Evolutionary conservation across 495 filamentous ascomycete species (phyloP), one percentile per base, ranked within the genome.

Genomic region (Hypoxylon lienhwacheense): DNA sequence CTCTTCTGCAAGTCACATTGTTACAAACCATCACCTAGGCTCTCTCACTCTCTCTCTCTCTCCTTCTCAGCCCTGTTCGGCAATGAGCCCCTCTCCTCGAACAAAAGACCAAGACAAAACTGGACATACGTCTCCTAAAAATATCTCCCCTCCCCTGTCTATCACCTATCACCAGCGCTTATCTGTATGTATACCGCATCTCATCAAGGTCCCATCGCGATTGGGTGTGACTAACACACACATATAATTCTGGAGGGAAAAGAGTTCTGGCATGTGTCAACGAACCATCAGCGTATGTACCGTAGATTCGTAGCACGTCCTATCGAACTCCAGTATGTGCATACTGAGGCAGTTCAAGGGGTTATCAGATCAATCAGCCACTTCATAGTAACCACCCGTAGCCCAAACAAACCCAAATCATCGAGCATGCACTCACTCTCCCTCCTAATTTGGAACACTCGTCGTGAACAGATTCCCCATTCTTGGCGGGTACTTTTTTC

Each of bases 61-160:
- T n/a, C n/a, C n/a, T 36, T 47, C 26, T 55, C 51, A 61, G 57
- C 57, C 57, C 57, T 61, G 57, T 36, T 47, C 57, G 57, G 57
- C 51, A 61, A 43, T 54, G 26, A 17, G 40, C 17, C 21, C 55
- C 49, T 36, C 35, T 36, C 35, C 36, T 10, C 26, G 28, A 34
- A 4, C 7, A 24, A 26, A 19, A 28, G 28, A n/a, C 7, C 12
- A 24, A 34, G 34, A 57, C 26, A 34, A 22, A 11, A 12, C 15
- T 16, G 12, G 14, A n/a, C 16, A 20, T 15, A 24, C n/a, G n/a
- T 31, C 36, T 47, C 34, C 56, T 49, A 25, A 59, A 52, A 59
- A 59, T 59, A 59, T 50, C 55, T 41, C 22, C 24, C 11, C 6
- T 36, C 37, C 39, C 40, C 40, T 37, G 32, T 39, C 41, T 33